A percentile compares a stretch with the other conserved stretches of the same genome.
Evolutionary conservation across 305 asterid species (phyloP).

Genomic region (Fraxinus ornus): DNA sequence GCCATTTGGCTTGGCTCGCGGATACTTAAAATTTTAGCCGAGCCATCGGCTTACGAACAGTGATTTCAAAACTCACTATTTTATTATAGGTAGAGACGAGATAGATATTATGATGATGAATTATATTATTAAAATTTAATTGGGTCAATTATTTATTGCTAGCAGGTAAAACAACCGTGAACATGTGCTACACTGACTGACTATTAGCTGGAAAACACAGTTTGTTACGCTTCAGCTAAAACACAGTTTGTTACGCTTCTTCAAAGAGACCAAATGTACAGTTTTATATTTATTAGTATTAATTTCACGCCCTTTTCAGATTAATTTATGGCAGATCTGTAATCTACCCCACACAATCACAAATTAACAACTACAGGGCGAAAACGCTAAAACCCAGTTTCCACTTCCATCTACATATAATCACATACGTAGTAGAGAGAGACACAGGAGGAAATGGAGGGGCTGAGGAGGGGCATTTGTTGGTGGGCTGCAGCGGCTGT

Average conservation of each 20-base stretch:
- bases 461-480: constrained; percentile 22
- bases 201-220: neutral
- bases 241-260: neutral
- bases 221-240: too few species aligned
- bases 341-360: neutral
- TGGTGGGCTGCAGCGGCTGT: constrained; percentile 36
- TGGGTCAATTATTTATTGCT: neutral
- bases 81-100: too few species aligned
- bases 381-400: neutral
- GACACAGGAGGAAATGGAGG: constrained; percentile 20
- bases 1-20: too few species aligned
- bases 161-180: neutral
- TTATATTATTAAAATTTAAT: too few species aligned
- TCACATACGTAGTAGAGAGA: neutral
- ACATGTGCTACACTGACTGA: neutral
- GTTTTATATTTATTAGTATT: too few species aligned
- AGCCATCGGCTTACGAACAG: too few species aligned
- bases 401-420: neutral
- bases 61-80: too few species aligned
- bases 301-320: neutral
- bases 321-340: neutral
- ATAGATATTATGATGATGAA: neutral
- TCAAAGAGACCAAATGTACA: neutral
- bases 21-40: too few species aligned
- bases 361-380: neutral